Percentiles rank a stretch among this genome's conserved stretches.
Conservation (phyloP, 2,329 filamentous ascomycete genomes). For the Alternaria sp. region DNA sequence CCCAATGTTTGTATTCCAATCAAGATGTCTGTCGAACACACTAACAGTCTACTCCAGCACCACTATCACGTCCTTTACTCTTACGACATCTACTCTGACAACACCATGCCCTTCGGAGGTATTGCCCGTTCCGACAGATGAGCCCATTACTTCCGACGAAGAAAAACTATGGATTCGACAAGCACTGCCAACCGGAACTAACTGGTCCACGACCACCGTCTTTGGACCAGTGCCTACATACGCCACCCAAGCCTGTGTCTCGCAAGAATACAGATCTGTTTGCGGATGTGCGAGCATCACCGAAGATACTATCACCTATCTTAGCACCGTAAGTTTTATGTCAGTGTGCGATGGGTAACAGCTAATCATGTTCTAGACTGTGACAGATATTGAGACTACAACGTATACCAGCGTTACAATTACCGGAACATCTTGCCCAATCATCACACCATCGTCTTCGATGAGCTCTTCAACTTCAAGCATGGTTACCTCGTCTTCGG, state of each 20-base stretch:
- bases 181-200: constrained; percentile 9
- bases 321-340: constrained; percentile 27
- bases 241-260: constrained; percentile 23
- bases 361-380: constrained; percentile 17
- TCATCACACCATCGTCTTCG: neutral
- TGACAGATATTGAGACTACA: constrained; percentile 18
- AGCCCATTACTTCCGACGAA: neutral
- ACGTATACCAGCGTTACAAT: constrained; percentile 16
- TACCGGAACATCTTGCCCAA: constrained; percentile 11
- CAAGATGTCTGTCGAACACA: neutral
- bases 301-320: constrained; percentile 15
- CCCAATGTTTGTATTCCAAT: constrained; percentile 25
- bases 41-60: constrained; percentile 3
- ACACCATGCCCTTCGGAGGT: constrained; percentile 9
- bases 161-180: constrained; percentile 10
- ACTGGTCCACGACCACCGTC: constrained; percentile 21
- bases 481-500: neutral
- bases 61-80: constrained; percentile 14
- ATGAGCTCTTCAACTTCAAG: neutral
- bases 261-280: constrained; percentile 29
- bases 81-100: constrained; percentile 14
- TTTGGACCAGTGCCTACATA: constrained; percentile 30
- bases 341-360: neutral
- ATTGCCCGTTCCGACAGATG: neutral
- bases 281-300: constrained; percentile 35